Base-by-base conservation (phyloP, 306 rosid species). In the Oxytropis ochrocephala region DNA sequence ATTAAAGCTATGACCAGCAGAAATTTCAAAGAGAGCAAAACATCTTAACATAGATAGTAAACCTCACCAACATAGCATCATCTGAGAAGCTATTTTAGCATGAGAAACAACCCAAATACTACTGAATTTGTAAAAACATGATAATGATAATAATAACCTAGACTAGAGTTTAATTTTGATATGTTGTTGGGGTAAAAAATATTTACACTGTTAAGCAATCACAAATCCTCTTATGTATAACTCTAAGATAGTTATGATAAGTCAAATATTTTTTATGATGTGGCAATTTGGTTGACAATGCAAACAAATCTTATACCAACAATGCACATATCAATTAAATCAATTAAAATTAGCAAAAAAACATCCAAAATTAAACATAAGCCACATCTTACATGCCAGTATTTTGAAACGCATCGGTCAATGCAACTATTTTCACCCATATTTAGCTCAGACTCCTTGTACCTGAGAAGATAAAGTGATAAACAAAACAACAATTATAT, bases 341-440 rank as follows among this genome's bases (percentile, higher is more conserved):
- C n/a, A 24, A 24, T 24, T 24, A 24, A 24, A 24, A 24, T 4
- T 24, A 24, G 29, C 29, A 42, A 4, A 13, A 70, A 19, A 10
- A 13, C 11, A 19, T 58, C 16, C 43, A 24, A 24, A 70, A 35
- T 11, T 12, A 71, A n/a, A 33, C 12, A 48, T 8, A 11, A 32
- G 5, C 12, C 59, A 75, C 9, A 73, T 64, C 96, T 87, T 83
- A 91, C 99, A 50, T 89, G 97, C 99, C 99, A 94, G 46, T 94
- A 94, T 78, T 91, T 94, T 63, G 99, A 94, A 78, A 94, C 99
- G 38, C 99, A 94, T 5, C 99, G 97, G 17, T 94, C 99, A 76
- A 89, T 91, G 85, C 99, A 94, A 74, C 92, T 85, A 80, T 94
- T 94, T 87, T 94, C 99, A 67, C 99, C 99, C 97, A 91, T 94